Evolutionary conservation across 352 stramenopile species (phyloP).

Genomic region (Globisporangium nunn): DNA sequence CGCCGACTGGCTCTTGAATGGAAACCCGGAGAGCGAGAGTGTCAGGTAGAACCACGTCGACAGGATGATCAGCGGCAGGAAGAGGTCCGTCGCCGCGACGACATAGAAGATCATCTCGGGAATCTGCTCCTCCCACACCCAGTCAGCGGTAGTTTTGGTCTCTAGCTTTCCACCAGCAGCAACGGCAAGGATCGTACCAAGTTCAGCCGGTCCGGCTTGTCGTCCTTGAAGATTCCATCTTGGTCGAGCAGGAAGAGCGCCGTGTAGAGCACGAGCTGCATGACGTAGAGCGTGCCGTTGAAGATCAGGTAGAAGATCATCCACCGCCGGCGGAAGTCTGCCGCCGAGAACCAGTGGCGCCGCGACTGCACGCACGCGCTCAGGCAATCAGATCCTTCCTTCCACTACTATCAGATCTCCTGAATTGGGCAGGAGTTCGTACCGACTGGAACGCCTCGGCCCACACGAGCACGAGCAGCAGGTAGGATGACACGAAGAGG

Average conservation of each 20-base stretch:
- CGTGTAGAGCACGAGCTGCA: slow-evolving; percentile 85
- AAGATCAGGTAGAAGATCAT: slow-evolving; percentile 92
- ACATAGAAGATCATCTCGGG: slow-evolving; percentile 76
- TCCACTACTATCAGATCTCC: background rate
- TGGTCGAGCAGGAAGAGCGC: slow-evolving; percentile 84
- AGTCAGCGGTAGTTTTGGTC: background rate
- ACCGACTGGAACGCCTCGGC: slow-evolving; percentile 87
- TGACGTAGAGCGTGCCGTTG: slow-evolving; percentile 84
- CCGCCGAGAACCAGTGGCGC: slow-evolving; percentile 86
- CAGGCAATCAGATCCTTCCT: background rate
- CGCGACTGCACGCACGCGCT: slow-evolving; percentile 41
- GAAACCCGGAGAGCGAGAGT: slow-evolving; percentile 83
- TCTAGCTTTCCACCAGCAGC: background rate
- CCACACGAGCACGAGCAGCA: slow-evolving; percentile 88
- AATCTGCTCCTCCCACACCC: slow-evolving; percentile 26
- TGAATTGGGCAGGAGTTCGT: slow-evolving; percentile 3
- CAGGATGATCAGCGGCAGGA: slow-evolving; percentile 86
- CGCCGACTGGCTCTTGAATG: slow-evolving; percentile 65
- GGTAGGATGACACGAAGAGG: slow-evolving; percentile 87
- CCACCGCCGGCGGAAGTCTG: slow-evolving; percentile 78
- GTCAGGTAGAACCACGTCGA: slow-evolving; percentile 87
- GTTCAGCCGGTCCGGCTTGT: slow-evolving; percentile 62
- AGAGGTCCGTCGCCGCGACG: slow-evolving; percentile 79
- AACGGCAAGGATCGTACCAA: slow-evolving; percentile 25
- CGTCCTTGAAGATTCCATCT: slow-evolving; percentile 73